phyloP scores from a whole-genome alignment of 192 early-diverging fungal species.

The Coemansia sp. region DNA sequence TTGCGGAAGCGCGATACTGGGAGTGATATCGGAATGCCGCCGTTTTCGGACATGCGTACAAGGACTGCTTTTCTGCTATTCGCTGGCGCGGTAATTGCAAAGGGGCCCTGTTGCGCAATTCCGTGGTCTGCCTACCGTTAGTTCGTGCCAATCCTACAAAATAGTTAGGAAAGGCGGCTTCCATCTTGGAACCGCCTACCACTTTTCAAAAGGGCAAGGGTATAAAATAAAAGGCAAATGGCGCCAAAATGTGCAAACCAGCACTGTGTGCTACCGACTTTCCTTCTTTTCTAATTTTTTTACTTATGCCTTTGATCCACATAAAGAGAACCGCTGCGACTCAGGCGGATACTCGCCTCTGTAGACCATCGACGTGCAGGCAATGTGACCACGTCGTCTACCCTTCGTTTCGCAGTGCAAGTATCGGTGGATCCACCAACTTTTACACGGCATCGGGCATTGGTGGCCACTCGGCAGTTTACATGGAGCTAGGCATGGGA shows the following conservation, averaged over 20 bases:
- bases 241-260: neutral
- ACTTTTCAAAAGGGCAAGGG: neutral
- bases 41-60: neutral
- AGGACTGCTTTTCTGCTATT: neutral
- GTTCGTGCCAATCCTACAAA: neutral
- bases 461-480: neutral
- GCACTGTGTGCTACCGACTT: neutral
- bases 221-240: neutral
- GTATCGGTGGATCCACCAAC: neutral
- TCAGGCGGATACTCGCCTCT: neutral
- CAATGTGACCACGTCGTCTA: neutral
- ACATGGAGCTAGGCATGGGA: constrained; percentile 1
- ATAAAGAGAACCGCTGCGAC: neutral
- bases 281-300: neutral
- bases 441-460: neutral
- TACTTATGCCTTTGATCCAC: neutral
- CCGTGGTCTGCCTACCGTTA: neutral
- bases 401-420: neutral
- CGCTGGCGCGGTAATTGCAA: neutral
- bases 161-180: neutral
- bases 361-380: neutral
- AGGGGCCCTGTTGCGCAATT: neutral
- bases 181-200: neutral
- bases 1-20: neutral
- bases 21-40: neutral